Evolutionary conservation across 2,329 filamentous ascomycete genomes (phyloP).

Genomic region (Verticillium dahliae): DNA sequence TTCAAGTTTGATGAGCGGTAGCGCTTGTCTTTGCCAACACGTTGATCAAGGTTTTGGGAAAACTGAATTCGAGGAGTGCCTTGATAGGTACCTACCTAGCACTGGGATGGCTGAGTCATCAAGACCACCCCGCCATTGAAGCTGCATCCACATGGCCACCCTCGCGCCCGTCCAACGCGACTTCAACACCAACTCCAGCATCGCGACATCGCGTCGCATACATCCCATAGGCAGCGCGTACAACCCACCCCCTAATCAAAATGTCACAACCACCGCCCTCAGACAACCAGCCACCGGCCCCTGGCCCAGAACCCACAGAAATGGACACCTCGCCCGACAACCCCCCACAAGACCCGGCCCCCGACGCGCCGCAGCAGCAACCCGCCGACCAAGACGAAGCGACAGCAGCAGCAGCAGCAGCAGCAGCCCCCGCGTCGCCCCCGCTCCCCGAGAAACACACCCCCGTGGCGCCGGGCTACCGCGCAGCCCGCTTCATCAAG

Average conservation of each 20-base stretch:
- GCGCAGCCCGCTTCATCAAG: slow-evolving; percentile 47
- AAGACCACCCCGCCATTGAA: neutral
- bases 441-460: slow-evolving; percentile 34
- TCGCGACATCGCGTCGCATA: neutral
- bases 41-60: too few relatives aligned
- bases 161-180: neutral
- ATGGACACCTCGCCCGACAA: neutral
- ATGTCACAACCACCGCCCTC: neutral
- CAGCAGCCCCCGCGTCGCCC: slow-evolving; percentile 21
- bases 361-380: neutral
- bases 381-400: neutral
- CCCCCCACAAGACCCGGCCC: neutral
- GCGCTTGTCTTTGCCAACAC: too few relatives aligned
- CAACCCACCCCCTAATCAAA: neutral
- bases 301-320: neutral
- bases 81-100: too few relatives aligned
- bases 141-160: too few relatives aligned
- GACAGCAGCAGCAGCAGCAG: neutral
- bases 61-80: too few relatives aligned
- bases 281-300: neutral
- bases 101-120: neutral
- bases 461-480: slow-evolving; percentile 44
- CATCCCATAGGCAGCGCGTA: too few relatives aligned
- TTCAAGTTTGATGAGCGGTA: too few relatives aligned
- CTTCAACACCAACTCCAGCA: neutral